phyloP scores from a whole-genome alignment of 208 protist genomes.

The Acanthamoeba triangularis region DNA sequence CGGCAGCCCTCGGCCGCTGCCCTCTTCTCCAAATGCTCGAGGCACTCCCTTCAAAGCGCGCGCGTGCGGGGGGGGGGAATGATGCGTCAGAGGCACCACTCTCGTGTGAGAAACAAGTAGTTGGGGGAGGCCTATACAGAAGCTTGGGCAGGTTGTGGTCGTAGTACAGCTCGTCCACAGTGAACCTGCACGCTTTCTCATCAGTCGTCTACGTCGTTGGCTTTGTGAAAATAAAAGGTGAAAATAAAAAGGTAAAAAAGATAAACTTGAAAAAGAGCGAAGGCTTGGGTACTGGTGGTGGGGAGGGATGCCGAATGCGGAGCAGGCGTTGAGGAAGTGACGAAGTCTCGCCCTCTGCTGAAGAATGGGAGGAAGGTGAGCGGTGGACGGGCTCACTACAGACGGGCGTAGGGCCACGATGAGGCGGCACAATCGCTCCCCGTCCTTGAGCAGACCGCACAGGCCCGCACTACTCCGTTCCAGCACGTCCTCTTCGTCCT shows the following conservation, averaged over 20 bases:
- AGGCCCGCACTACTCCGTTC: not conserved
- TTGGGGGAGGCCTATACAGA: not conserved
- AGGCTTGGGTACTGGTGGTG: not conserved
- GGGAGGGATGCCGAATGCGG: not conserved
- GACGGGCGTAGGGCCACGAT: not conserved
- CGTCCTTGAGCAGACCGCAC: not conserved
- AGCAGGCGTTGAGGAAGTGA: not conserved
- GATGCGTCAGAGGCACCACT: no score
- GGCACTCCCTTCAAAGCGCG: not conserved
- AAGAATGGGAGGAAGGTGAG: not conserved
- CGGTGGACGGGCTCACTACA: not conserved
- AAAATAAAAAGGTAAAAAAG: no score
- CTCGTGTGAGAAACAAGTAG: not conserved
- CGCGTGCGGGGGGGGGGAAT: not conserved
- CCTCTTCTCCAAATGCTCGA: not conserved
- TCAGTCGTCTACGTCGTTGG: not conserved
- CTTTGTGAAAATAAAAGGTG: not conserved
- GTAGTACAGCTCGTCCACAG: conserved; percentile 15
- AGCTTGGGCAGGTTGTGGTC: conserved; percentile 33
- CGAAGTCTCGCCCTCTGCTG: not conserved
- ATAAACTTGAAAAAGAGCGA: no score
- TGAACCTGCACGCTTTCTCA: not conserved
- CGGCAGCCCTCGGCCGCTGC: not conserved
- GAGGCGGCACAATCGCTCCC: not conserved
- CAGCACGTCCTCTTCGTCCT: not conserved